Evolutionary conservation across 129 eudicot genomes (phyloP), one percentile per base, ranked within the genome.

Genomic region (Tagetes patula): DNA sequence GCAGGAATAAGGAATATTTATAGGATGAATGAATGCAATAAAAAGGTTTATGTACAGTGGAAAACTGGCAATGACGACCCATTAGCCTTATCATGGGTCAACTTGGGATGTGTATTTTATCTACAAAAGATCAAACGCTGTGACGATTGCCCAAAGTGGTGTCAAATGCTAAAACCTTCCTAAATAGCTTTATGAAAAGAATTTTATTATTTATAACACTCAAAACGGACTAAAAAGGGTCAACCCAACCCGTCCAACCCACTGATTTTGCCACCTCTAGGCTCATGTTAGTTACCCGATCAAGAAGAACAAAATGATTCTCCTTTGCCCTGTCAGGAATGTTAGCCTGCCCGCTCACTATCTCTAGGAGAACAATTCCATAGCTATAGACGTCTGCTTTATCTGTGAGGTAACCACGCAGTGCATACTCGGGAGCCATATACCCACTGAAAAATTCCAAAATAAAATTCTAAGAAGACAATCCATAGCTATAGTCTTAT

Each of bases 361-460:
- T 83, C 79, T 89, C 96, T 27, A 89, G 41, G 30, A 74, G 81
- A 10, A 89, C 86, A 49, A 89, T 75, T 61, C 96, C 96, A 49
- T 77, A 89, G 53, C 96, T 89, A 78, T 89, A 89, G 32, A 89
- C 96, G 55, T 89, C 92, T 31, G 91, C 96, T 85, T 89, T 89
- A 71, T 82, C 83, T 1, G 91, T 86, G 36, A 89, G 80, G 81
- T 89, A 77, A 67, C 96, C 96, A 67, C 86, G 75, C 82, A 86
- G 40, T 20, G 96, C 96, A 71, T 89, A 89, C 82, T 89, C 96
- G 8, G 96, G 96, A 13, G 96, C 91, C 91, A 89, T 89, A 52
- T 89, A 89, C 73, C 96, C 96, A 67, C 96, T 89, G 82, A 2
- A 75, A 76, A 72, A 20, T 30, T 33, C 47, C 20, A 43, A 40